These are phyloP conservation scores for Aspergillus latus DNA, from an alignment of 2,329 filamentous ascomycete genomes.

Conservation along the genomic window DNA sequence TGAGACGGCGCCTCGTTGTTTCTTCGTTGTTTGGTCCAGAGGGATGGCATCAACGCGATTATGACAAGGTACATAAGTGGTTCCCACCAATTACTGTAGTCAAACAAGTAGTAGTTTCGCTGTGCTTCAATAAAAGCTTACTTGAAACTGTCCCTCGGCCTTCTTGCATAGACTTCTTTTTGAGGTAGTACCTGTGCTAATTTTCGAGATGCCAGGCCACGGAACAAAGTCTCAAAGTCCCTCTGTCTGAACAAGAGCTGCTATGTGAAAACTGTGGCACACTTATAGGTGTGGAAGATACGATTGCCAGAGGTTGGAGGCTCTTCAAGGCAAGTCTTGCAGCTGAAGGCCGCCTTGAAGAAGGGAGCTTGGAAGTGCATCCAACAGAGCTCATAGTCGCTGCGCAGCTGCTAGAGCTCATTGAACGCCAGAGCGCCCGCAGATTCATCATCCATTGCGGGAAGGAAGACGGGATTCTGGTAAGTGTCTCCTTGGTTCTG, in stretches of 20 bases:
- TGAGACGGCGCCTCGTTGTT: constrained; percentile 23
- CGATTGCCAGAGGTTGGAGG: constrained; percentile 46
- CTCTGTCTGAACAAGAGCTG: constrained; percentile 23
- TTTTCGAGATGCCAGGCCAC: constrained; percentile 18
- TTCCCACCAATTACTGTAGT: not conserved
- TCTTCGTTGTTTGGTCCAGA: constrained; percentile 26
- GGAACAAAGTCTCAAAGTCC: constrained; percentile 34
- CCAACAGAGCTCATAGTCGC: constrained; percentile 46
- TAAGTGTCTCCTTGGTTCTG: constrained; percentile 22
- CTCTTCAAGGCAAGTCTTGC: constrained; percentile 50
- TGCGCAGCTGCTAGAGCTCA: constrained; percentile 56
- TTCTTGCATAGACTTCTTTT: not conserved
- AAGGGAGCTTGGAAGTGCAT: constrained; percentile 30
- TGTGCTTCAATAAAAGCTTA: not conserved
- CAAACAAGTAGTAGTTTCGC: not conserved
- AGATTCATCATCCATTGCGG: constrained; percentile 54
- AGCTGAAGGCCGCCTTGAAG: constrained; percentile 34
- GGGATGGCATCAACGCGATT: constrained; percentile 35
- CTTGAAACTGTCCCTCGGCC: not conserved
- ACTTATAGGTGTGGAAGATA: constrained; percentile 42
- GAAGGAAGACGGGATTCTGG: constrained; percentile 37
- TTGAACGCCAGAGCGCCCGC: constrained; percentile 56
- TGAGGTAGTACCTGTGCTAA: constrained; percentile 15
- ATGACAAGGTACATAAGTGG: constrained; percentile 37
- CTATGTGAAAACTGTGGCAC: constrained; percentile 33